phyloP scores from a whole-genome alignment of 441 rosid genomes.

The Gossypium armourianum region DNA sequence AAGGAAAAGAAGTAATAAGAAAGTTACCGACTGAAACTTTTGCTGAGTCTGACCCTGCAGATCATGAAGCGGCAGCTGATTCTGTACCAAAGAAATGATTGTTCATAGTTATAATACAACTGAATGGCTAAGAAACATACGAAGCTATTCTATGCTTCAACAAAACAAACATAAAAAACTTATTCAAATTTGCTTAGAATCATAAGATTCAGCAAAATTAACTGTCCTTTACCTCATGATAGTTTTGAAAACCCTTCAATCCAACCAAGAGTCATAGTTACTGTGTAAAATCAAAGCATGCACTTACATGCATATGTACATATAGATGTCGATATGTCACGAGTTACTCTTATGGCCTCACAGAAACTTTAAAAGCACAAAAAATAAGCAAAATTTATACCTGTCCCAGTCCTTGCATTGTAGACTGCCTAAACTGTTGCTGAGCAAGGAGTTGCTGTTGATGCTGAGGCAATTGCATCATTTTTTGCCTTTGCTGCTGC shows the following conservation, averaged over 20 bases:
- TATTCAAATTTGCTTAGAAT: neutral
- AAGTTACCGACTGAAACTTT: constrained; percentile 59
- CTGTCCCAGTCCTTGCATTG: constrained; percentile 76
- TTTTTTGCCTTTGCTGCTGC: constrained; percentile 60
- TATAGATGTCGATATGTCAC: neutral
- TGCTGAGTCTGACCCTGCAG: constrained; percentile 62
- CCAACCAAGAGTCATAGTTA: neutral
- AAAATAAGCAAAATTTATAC: constrained; percentile 23
- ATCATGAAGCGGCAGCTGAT: constrained; percentile 56
- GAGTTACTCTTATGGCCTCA: neutral
- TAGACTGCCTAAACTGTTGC: constrained; percentile 70
- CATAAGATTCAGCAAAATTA: neutral
- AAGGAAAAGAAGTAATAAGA: constrained; percentile 8
- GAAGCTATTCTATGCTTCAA: neutral
- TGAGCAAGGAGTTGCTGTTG: constrained; percentile 70
- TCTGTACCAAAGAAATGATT: constrained; percentile 27
- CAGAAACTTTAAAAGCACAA: neutral
- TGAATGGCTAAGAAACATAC: neutral
- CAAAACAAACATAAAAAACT: neutral
- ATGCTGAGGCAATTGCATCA: constrained; percentile 68
- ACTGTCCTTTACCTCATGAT: neutral
- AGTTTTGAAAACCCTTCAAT: neutral
- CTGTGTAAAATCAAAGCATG: neutral
- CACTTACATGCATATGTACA: neutral
- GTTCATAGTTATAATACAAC: constrained; percentile 2